A percentile compares a stretch with the other conserved stretches of the same genome.
Evolutionary conservation across 306 rosid species (phyloP).

Genomic region (Phaseolus lunatus): DNA sequence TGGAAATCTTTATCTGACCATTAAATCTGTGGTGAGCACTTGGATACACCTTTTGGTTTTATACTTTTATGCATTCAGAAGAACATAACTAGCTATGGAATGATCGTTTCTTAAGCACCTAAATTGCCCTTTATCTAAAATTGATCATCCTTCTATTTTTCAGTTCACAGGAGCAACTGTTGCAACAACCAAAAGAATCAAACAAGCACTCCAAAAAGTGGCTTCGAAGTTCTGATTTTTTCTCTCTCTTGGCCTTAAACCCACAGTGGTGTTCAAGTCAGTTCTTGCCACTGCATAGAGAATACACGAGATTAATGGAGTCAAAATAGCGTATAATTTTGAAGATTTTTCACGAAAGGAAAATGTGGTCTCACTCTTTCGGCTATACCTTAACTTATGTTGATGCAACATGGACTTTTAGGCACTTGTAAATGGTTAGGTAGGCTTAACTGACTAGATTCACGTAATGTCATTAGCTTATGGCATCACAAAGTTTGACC

Average conservation of each 20-base stretch:
- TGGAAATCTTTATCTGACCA: conserved; percentile 66
- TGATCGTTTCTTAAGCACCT: background rate
- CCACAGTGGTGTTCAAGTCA: conserved; percentile 20
- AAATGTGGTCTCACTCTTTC: conserved; percentile 26
- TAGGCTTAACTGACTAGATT: conserved; percentile 35
- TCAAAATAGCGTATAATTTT: conserved; percentile 13
- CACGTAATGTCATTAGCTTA: background rate
- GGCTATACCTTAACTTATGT: conserved; percentile 16
- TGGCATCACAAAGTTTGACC: conserved; percentile 19
- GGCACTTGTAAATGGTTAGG: conserved; percentile 43
- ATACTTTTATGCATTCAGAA: conserved; percentile 20
- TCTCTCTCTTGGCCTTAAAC: background rate
- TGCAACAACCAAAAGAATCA: conserved; percentile 51
- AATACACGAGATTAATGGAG: conserved; percentile 27
- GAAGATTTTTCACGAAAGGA: conserved; percentile 30
- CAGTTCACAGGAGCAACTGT: conserved; percentile 51
- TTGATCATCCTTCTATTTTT: conserved; percentile 28
- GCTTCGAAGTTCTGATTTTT: conserved; percentile 48
- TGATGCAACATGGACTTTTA: conserved; percentile 39
- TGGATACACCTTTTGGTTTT: conserved; percentile 10
- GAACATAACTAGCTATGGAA: background rate
- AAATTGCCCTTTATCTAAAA: conserved; percentile 13
- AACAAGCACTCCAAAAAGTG: conserved; percentile 52
- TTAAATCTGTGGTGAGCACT: conserved; percentile 70
- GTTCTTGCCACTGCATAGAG: conserved; percentile 33